phyloP scores from a whole-genome alignment of 2,329 filamentous ascomycete species.

The Aspergillus cejpii region DNA sequence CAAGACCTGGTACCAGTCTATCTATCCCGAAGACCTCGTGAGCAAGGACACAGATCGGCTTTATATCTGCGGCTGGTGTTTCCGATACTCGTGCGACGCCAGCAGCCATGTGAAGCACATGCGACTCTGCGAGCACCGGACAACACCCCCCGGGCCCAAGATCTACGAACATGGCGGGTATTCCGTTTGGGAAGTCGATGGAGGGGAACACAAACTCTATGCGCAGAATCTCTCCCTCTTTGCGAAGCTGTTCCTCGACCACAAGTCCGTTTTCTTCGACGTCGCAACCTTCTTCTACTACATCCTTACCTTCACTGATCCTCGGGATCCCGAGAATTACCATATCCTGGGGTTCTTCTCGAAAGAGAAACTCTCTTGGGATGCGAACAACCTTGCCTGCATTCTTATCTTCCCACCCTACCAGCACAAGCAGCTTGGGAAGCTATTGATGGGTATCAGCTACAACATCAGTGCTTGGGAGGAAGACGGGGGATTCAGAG shows the following conservation, averaged over 20 bases:
- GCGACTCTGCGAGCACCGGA: conserved; percentile 49
- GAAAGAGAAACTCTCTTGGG: conserved; percentile 98
- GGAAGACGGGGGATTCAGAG: conserved; percentile 57
- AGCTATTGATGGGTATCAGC: conserved; percentile 82
- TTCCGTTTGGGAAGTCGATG: conserved; percentile 88
- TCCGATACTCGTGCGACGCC: conserved; percentile 66
- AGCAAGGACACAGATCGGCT: conserved; percentile 52
- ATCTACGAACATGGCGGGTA: conserved; percentile 75
- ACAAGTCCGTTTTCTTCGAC: conserved; percentile 97
- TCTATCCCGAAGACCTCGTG: conserved; percentile 67
- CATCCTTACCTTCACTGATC: conserved; percentile 68
- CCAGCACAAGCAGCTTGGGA: conserved; percentile 82
- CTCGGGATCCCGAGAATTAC: conserved; percentile 34
- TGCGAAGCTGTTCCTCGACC: conserved; percentile 94
- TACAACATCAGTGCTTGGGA: conserved; percentile 87
- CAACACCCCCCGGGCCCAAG: conserved; percentile 59
- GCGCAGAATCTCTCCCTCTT: conserved; percentile 94
- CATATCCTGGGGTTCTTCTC: conserved; percentile 94
- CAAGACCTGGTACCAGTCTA: conserved; percentile 87
- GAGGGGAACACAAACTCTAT: conserved; percentile 79
- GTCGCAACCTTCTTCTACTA: conserved; percentile 93
- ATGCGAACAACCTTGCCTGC: conserved; percentile 94
- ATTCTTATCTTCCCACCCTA: conserved; percentile 94
- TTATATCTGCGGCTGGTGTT: conserved; percentile 88
- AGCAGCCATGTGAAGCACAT: conserved; percentile 34